phyloP scores from a whole-genome alignment of 805 yeast species.

The Ogataea ramenticola region DNA sequence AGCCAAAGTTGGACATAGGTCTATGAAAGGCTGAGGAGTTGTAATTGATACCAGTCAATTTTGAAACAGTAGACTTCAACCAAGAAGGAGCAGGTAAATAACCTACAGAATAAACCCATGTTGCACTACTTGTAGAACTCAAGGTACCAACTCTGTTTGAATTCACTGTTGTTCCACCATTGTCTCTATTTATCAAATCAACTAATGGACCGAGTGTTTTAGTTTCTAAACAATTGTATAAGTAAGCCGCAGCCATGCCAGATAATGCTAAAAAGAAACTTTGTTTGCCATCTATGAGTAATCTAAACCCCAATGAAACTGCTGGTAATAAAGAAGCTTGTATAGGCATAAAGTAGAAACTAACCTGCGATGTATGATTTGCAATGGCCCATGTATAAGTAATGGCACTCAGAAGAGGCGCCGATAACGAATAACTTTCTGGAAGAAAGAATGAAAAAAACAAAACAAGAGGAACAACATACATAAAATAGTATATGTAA shows the following conservation, averaged over 20 bases:
- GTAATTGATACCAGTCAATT: constrained; percentile 24
- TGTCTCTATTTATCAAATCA: constrained; percentile 21
- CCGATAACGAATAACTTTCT: constrained; percentile 20
- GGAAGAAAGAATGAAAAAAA: constrained; percentile 24
- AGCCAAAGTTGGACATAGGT: constrained; percentile 5
- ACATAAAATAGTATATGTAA: constrained; percentile 45
- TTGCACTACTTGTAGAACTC: constrained; percentile 5
- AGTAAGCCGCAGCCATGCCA: constrained; percentile 51
- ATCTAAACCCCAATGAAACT: constrained; percentile 32
- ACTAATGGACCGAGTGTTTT: constrained; percentile 41
- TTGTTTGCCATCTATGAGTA: constrained; percentile 36
- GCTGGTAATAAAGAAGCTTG: constrained; percentile 49
- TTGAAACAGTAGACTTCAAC: constrained; percentile 26
- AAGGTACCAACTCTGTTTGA: constrained; percentile 25
- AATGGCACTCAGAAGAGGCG: constrained; percentile 44
- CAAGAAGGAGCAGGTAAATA: constrained; percentile 49
- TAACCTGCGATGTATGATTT: constrained; percentile 44
- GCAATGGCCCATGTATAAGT: constrained; percentile 58
- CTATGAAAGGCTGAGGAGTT: constrained; percentile 20
- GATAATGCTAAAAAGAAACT: constrained; percentile 34
- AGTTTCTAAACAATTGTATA: constrained; percentile 58
- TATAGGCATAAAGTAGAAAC: constrained; percentile 46
- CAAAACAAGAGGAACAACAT: constrained; percentile 42
- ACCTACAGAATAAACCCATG: constrained; percentile 44
- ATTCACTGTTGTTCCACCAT: constrained; percentile 9